phyloP scores from a whole-genome alignment of 2,329 filamentous ascomycete species.

The Didymella arachidicola region DNA sequence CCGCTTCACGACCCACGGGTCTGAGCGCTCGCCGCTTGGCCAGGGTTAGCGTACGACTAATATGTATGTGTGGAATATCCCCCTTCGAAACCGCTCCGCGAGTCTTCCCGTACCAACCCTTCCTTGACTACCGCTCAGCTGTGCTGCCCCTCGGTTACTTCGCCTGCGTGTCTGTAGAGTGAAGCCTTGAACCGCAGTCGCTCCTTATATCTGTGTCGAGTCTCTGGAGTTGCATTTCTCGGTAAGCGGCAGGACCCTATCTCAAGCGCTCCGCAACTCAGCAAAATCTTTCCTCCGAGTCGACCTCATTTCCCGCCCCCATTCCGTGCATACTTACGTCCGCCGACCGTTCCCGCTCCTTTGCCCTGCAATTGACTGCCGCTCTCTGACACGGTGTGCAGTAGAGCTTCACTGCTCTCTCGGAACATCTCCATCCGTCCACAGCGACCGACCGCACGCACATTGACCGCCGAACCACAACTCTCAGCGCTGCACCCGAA shows the following conservation, averaged over 20 bases:
- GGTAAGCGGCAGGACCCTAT: slow-evolving; percentile 43
- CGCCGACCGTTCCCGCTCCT: slow-evolving; percentile 25
- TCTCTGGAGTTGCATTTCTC: slow-evolving; percentile 30
- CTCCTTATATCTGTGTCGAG: slow-evolving; percentile 37
- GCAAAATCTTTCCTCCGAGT: slow-evolving; percentile 45
- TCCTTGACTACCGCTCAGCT: slow-evolving; percentile 29
- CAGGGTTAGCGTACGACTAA: slow-evolving; percentile 37
- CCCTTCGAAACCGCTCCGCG: slow-evolving; percentile 42
- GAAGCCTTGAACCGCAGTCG: slow-evolving; percentile 36
- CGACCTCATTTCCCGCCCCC: slow-evolving; percentile 41
- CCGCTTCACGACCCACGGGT: slow-evolving; percentile 25
- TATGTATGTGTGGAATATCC: slow-evolving; percentile 38
- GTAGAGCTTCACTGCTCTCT: slow-evolving; percentile 27
- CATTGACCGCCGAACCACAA: slow-evolving; percentile 2
- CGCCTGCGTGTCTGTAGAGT: slow-evolving; percentile 37
- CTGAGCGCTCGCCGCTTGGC: slow-evolving; percentile 30
- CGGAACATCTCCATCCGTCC: slow-evolving; percentile 15
- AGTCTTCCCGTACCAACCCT: slow-evolving; percentile 34
- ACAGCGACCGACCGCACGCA: neutral
- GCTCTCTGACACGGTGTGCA: slow-evolving; percentile 26
- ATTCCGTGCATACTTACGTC: slow-evolving; percentile 30
- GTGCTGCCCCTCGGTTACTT: slow-evolving; percentile 30
- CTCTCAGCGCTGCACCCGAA: slow-evolving; percentile 12
- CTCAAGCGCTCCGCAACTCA: slow-evolving; percentile 37
- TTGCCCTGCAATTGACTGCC: slow-evolving; percentile 30